Percentiles rank a stretch among this genome's conserved stretches.
These are phyloP conservation scores for Millerozyma acaciae DNA, from an alignment of 805 yeast genomes.

Conservation along the genomic window DNA sequence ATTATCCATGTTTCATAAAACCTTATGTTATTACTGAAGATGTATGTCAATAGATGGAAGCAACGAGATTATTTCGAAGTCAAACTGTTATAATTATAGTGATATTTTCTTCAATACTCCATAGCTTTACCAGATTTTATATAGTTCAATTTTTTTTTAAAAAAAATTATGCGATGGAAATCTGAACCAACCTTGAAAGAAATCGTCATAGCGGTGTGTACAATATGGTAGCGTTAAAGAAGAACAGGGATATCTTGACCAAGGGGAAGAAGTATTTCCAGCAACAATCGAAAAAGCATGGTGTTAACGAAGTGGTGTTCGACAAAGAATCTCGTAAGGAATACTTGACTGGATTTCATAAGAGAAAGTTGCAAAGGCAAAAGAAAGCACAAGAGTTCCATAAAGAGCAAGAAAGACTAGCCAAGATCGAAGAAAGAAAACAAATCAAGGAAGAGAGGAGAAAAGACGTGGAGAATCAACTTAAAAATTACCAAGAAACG, in stretches of 20 bases:
- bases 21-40: too few relatives aligned
- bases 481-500: conserved; percentile 53
- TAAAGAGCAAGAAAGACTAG: conserved; percentile 72
- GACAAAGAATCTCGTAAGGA: conserved; percentile 78
- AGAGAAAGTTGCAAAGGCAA: conserved; percentile 83
- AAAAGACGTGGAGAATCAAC: conserved; percentile 58
- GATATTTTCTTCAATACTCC: too few relatives aligned
- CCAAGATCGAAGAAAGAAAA: conserved; percentile 72
- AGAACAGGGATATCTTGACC: conserved; percentile 81
- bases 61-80: too few relatives aligned
- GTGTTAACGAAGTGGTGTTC: conserved; percentile 82
- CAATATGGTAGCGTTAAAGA: conserved; percentile 25
- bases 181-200: too few relatives aligned
- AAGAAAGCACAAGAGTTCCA: conserved; percentile 76
- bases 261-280: conserved; percentile 79
- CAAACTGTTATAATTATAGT: too few relatives aligned
- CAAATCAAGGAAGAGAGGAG: conserved; percentile 67
- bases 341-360: conserved; percentile 91
- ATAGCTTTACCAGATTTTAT: too few relatives aligned
- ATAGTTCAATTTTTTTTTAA: too few relatives aligned
- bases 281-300: conserved; percentile 58
- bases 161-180: too few relatives aligned
- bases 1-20: conserved; percentile 48
- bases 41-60: too few relatives aligned
- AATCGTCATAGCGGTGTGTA: too few relatives aligned